Evolutionary conservation across 345 rosid species (phyloP), one percentile per base, ranked within the genome.

Genomic region (Dipteronia sinensis): DNA sequence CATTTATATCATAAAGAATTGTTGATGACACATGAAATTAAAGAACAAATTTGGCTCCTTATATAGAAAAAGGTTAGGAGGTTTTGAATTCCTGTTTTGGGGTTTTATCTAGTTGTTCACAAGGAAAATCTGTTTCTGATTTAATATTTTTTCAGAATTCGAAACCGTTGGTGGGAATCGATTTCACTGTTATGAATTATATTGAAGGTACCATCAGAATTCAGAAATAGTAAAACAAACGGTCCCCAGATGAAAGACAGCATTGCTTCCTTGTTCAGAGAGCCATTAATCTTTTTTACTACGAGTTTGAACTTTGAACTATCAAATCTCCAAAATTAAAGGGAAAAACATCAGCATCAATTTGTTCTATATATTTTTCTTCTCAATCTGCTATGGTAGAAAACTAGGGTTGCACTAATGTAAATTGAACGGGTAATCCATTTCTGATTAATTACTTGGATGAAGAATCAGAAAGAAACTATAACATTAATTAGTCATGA

Each of bases 201-300:
- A 47, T 61, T 38, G 22, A 56, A 31, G 66, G 67, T 56, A 17
- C 71, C 64, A 23, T 38, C 42, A 76, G 59, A 53, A 68, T 31
- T 31, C 38, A 76, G 59, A 53, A 68, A 42, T 78, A 64, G 15
- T 4, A 71, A 61, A 70, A 71, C 55, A 75, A 69, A 75, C 19
- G 82, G 84, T 79, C 82, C 82, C 85, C 72, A 38, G 47, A 74
- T 72, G 23, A 56, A 69, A 77, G 78, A 74, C 82, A 77, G 38
- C 67, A 49, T 76, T 27, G 75, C 27, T 31, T 77, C 19, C 61
- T 47, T 61, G 58, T 76, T 61, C 78, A 71, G 76, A 47, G 79
- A 49, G 62, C 53, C 75, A 76, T 77, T 74, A 66, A 71, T 63
- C 59, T 69, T 71, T 56, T 56, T 68, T 65, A 79, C 69, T 34